Conservation (phyloP, 768 basidiomycete genomes). For the Leucocoprinus leucothites region DNA sequence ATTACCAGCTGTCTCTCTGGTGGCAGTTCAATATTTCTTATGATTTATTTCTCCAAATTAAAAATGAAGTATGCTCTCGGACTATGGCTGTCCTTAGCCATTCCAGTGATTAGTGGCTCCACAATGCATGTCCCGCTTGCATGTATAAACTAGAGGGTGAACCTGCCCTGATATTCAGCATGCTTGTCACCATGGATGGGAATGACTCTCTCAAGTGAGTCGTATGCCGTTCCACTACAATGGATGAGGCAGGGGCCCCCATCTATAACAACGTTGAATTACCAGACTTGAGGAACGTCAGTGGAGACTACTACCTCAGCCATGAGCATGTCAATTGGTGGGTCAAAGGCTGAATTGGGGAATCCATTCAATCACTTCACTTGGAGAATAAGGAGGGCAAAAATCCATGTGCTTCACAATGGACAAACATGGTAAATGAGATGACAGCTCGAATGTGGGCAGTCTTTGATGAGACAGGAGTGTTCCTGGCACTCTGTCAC, state of each 20-base stretch:
- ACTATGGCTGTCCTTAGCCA: conserved; percentile 21
- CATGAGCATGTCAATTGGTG: not conserved
- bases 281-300: not conserved
- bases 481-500: conserved; percentile 25
- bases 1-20: conserved; percentile 16
- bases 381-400: not conserved
- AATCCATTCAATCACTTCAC: no score
- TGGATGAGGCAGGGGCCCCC: not conserved
- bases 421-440: conserved; percentile 22
- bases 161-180: conserved; percentile 16
- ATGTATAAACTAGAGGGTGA: conserved; percentile 23
- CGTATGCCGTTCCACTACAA: not conserved
- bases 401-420: conserved; percentile 19
- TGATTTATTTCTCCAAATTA: conserved; percentile 23
- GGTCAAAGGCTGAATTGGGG: not conserved
- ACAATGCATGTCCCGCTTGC: conserved; percentile 15
- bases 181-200: conserved; percentile 25
- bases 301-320: not conserved
- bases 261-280: not conserved
- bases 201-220: conserved; percentile 24
- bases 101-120: conserved; percentile 15
- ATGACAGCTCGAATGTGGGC: conserved; percentile 21
- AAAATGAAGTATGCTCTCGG: not conserved
- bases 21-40: conserved; percentile 22
- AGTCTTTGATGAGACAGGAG: conserved; percentile 28